Evolutionary conservation across 805 yeast genomes (phyloP).

Genomic region (Monosporozyma yasuniensis): DNA sequence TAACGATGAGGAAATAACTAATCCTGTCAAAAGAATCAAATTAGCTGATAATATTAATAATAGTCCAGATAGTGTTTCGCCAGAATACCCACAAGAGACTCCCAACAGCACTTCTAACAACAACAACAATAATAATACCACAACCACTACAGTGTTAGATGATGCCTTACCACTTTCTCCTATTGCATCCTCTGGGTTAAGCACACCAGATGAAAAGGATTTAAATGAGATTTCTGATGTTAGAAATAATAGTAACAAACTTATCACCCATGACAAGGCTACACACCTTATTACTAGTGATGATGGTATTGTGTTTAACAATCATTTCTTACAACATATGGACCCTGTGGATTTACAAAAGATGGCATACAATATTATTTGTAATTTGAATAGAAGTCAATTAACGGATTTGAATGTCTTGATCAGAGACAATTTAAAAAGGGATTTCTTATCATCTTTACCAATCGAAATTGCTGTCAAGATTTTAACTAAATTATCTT

Average conservation of each 20-base stretch:
- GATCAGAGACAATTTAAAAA: constrained; percentile 38
- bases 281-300: neutral
- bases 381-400: constrained; percentile 20
- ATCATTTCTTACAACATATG: constrained; percentile 1
- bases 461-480: constrained; percentile 69
- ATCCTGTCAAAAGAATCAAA: neutral
- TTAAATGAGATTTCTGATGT: neutral
- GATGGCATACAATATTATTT: constrained; percentile 22
- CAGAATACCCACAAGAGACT: neutral
- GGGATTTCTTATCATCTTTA: constrained; percentile 61
- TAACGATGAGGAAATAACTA: neutral
- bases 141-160: constrained; percentile 7
- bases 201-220: constrained; percentile 7
- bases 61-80: neutral
- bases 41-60: neutral
- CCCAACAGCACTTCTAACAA: neutral
- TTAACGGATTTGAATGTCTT: constrained; percentile 26
- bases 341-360: constrained; percentile 11
- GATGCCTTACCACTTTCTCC: constrained; percentile 28
- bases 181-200: constrained; percentile 26
- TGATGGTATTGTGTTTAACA: neutral
- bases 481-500: constrained; percentile 58
- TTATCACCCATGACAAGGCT: neutral
- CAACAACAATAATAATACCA: neutral
- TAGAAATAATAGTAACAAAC: neutral